Evolutionary conservation across 139 green algal genomes (phyloP), one percentile per base, ranked within the genome.

Genomic region (Coccomyxa sp.): DNA sequence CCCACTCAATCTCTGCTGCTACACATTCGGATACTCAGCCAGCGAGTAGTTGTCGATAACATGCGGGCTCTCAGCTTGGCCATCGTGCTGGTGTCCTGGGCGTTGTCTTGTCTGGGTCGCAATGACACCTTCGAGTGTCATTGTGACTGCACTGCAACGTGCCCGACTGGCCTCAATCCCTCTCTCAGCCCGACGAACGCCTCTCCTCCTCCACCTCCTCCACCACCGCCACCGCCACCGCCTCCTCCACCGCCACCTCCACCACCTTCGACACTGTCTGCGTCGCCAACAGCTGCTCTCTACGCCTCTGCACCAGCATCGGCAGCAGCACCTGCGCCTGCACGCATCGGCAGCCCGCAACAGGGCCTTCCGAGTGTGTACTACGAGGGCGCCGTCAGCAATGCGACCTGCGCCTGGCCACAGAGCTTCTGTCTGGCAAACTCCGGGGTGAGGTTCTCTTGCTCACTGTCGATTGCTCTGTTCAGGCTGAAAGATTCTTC

Each of bases 401-500:
- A 58, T 58, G 44, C 44, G 44, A 58, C 44, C 44, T 58, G 44
- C 44, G 44, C 44, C 44, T 58, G 44, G 44, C 44, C 44, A 58
- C 44, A 58, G 44, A 58, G 44, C 44, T 58, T 58, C 44, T 58
- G 44, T 58, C 44, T 58, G 44, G 44, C 44, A 14, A 58, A 58
- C 44, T 58, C 44, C 44, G 44, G 44, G 44, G 44, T 58, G 44
- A 58, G 44, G 44, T 58, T 58, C 44, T 58, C 44, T 58, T 58
- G 44, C 44, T 58, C 44, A 58, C 44, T 58, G 10, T 58, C 44
- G 44, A 58, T 58, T 58, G 44, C 44, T 58, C 44, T 58, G 44
- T 58, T 58, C 44, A 58, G 44, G 44, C 44, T 58, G 44, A 58
- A 58, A 58, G 44, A 58, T 58, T 58, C 44, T 58, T 58, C 44